Evolutionary conservation across 768 basidiomycete genomes (phyloP), one percentile per base, ranked within the genome.

Genomic region (Chalciporus pseudorubinellus): DNA sequence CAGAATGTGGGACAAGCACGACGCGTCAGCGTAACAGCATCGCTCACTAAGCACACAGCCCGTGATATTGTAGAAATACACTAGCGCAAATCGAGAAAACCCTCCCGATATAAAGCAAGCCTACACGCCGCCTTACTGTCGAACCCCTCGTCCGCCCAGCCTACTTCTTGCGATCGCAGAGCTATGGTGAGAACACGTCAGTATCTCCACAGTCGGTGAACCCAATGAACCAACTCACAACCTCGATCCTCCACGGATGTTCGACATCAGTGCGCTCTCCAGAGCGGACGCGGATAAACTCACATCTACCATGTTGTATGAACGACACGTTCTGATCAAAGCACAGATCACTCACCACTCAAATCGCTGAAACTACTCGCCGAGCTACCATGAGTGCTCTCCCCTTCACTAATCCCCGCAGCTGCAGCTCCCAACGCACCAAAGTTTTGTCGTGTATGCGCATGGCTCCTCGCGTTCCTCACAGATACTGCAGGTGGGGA

Each of bases 321-420:
- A 55, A 49, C 33, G 5, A 59, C 1, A 50, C 12, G 20, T 39
- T 13, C 20, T 43, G 36, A 39, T 11, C 12, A n/a, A 12, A 28
- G 4, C 28, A n/a, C 5, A 16, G 16, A 39, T 34, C 0, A 70
- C 80, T 61, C 60, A 90, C 91, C 90, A 60, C 91, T 93, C 39
- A 92, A 62, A 62, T 93, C 91, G 61, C 90, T 92, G 60, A 92
- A 91, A 66, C 91, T 83, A 7, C 89, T 91, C 0, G 89, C 81
- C 39, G 84, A 82, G 20, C 89, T 91, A 3, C 83, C 82, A 44
- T 85, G 78, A 56, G 74, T 81, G 58, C 86, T 87, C 39, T 76
- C 77, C 48, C 80, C 76, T 50, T 85, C 81, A 57, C 79, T 80
- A 33, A 68, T 62, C 38, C 66, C 71, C 31, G 74, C 60, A 39